Percentiles rank a stretch among this genome's conserved stretches.
These are phyloP conservation scores for Zygnema circumcarinatum DNA, from an alignment of 139 green algal genomes.

Conservation along the genomic window DNA sequence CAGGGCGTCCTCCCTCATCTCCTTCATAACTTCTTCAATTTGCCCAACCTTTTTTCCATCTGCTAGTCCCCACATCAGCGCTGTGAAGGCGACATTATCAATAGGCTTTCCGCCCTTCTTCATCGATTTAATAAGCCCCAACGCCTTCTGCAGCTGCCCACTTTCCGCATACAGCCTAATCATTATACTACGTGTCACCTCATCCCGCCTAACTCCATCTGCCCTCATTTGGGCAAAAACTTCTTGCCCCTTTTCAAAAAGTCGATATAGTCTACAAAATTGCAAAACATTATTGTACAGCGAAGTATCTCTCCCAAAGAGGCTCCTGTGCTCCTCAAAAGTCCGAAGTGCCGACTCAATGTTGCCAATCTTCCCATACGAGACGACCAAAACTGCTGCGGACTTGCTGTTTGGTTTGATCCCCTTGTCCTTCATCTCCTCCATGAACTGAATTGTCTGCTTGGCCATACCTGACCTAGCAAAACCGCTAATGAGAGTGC, in stretches of 20 bases:
- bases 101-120: neutral
- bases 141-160: neutral
- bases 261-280: neutral
- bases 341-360: neutral
- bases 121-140: neutral
- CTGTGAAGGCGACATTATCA: neutral
- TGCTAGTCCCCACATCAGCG: neutral
- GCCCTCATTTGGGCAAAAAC: neutral
- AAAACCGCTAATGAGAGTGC: neutral
- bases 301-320: neutral
- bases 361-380: neutral
- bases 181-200: neutral
- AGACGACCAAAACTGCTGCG: neutral
- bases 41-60: neutral
- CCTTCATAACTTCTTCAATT: neutral
- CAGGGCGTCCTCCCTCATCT: neutral
- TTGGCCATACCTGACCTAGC: neutral
- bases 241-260: neutral
- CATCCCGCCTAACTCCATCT: neutral
- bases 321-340: neutral
- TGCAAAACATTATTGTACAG: neutral
- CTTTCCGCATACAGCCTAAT: neutral
- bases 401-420: neutral
- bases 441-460: neutral
- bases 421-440: neutral